Evolutionary conservation across 2,329 filamentous ascomycete genomes (phyloP), one percentile per base, ranked within the genome.

Genomic region (Fusarium fujikuroi): DNA sequence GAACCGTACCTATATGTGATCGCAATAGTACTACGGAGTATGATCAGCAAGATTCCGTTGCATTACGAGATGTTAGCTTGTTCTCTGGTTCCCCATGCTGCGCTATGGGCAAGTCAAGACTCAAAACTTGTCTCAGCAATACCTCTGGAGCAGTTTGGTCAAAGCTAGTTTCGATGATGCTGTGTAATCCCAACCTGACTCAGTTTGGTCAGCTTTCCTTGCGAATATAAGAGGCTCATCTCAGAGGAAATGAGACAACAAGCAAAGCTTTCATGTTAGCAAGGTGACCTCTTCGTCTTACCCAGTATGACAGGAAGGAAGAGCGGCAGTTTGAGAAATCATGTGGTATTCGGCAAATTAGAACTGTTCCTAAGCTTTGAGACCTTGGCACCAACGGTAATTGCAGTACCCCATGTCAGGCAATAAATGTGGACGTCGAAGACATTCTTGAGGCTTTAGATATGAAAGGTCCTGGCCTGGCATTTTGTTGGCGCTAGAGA

Each of bases 361-460:
- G 21, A 42, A 37, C n/a, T 23, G 40, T 46, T 40, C 34, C 34
- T 30, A 15, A 18, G 32, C 47, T 64, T 49, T 47, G 32, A 46
- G 54, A 42, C 32, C 56, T 61, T 62, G 62, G 60, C 63, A 69
- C 40, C 42, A 23, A 58, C 40, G 42, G 62, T 74, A 72, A 74
- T 72, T 74, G 10, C 71, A 74, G 71, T 60, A 74, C 72, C 63
- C 54, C 44, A 36, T 44, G 50, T 42, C 56, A 71, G 56, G 58
- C 62, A 63, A 64, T 46, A 58, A 60, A 60, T 53, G 70, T 59
- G 70, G 67, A 57, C 43, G 50, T 39, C 21, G 47, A 52, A 60
- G 44, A 54, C 36, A 52, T 32, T 50, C 54, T 56, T 39, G 18
- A n/a, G 44, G 44, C 37, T 64, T 47, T 37, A 50, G 40, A 53